Percentiles rank a stretch among this genome's conserved stretches.
These are phyloP conservation scores for Diaporthe longicolla DNA, from an alignment of 2,329 filamentous ascomycete genomes.

Conservation along the genomic window DNA sequence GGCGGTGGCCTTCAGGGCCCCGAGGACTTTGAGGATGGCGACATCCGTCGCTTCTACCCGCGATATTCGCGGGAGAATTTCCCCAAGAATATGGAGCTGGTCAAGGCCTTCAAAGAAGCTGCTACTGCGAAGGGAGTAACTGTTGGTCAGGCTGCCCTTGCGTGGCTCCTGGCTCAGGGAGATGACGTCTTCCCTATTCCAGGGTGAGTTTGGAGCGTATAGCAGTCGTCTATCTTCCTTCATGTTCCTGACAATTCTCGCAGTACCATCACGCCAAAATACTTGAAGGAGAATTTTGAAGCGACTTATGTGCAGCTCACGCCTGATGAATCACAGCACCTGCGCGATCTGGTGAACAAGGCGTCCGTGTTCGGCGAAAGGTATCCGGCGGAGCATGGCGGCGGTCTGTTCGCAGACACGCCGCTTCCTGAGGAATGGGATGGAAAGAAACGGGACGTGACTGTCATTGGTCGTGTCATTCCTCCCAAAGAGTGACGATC, in stretches of 20 bases:
- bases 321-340: slow-evolving; percentile 50
- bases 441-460: background rate
- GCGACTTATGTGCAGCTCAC: slow-evolving; percentile 52
- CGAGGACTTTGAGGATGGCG: slow-evolving; percentile 59
- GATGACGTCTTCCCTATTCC: slow-evolving; percentile 72
- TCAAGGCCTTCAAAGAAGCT: slow-evolving; percentile 47
- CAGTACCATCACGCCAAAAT: slow-evolving; percentile 51
- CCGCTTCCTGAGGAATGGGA: slow-evolving; percentile 16
- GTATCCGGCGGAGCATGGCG: slow-evolving; percentile 5
- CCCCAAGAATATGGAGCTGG: slow-evolving; percentile 59
- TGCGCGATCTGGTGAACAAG: slow-evolving; percentile 1
- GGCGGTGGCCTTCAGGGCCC: slow-evolving; percentile 60
- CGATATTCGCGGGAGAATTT: slow-evolving; percentile 64
- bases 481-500: background rate
- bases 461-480: background rate
- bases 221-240: background rate
- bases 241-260: slow-evolving; percentile 52
- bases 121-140: slow-evolving; percentile 56
- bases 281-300: slow-evolving; percentile 44
- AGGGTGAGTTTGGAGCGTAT: slow-evolving; percentile 46
- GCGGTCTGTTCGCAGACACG: slow-evolving; percentile 19
- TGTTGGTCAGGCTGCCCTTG: slow-evolving; percentile 65
- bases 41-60: slow-evolving; percentile 56
- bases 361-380: slow-evolving; percentile 20
- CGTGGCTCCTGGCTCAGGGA: slow-evolving; percentile 66